These are phyloP conservation scores for Komagataea norvegica DNA, from an alignment of 1,139 yeast genomes.

Conservation along the genomic window DNA sequence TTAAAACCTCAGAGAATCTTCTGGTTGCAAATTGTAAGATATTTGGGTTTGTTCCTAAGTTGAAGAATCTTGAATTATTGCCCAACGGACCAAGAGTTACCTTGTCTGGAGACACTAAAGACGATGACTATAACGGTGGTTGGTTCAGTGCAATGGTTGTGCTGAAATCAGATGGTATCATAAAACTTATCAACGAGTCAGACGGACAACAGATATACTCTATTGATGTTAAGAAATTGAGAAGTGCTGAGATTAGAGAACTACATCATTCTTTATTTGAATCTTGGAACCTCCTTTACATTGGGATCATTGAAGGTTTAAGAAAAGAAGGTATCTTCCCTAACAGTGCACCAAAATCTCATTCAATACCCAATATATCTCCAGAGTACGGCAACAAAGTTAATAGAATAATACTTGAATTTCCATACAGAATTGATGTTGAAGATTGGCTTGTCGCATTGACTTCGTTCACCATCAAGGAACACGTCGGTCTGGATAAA, in stretches of 20 bases:
- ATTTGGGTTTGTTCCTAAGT: slow-evolving; percentile 51
- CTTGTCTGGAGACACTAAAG: slow-evolving; percentile 31
- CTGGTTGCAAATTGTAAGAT: slow-evolving; percentile 63
- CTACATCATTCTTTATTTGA: slow-evolving; percentile 66
- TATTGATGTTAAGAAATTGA: slow-evolving; percentile 50
- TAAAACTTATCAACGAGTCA: slow-evolving; percentile 58
- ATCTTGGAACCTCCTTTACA: slow-evolving; percentile 49
- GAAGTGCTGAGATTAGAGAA: slow-evolving; percentile 64
- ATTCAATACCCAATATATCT: slow-evolving; percentile 15
- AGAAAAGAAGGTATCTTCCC: slow-evolving; percentile 29
- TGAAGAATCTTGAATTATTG: slow-evolving; percentile 37
- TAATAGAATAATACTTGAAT: slow-evolving; percentile 49
- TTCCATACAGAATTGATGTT: slow-evolving; percentile 65
- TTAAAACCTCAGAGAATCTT: slow-evolving; percentile 31
- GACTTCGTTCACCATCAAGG: slow-evolving; percentile 61
- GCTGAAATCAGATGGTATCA: slow-evolving; percentile 58
- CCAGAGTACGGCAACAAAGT: slow-evolving; percentile 4
- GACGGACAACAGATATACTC: slow-evolving; percentile 67
- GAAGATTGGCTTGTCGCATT: slow-evolving; percentile 84
- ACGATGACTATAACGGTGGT: slow-evolving; percentile 34
- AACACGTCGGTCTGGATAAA: slow-evolving; percentile 39
- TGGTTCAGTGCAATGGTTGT: slow-evolving; percentile 82
- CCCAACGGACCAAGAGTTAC: slow-evolving; percentile 44
- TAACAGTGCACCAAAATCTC: slow-evolving; percentile 11
- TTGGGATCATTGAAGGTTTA: slow-evolving; percentile 53